Evolutionary conservation across 2,329 filamentous ascomycete genomes (phyloP), one percentile per base, ranked within the genome.

Genomic region (Aspergillus versicolor): DNA sequence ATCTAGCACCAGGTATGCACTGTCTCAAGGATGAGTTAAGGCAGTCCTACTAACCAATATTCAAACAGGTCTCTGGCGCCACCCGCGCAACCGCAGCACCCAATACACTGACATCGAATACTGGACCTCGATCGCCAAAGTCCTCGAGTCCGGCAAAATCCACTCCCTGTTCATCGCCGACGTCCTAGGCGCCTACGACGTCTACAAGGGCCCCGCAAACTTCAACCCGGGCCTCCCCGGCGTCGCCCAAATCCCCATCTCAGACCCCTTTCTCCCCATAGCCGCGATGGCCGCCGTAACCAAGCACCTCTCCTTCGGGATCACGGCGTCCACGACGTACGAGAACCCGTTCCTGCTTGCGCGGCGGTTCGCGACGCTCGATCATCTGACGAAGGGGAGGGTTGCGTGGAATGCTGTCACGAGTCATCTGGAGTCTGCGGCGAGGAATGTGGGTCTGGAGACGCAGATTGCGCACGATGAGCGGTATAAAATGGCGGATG

Each of bases 321-420:
- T 80, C 3, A 82, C 81, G 0, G 80, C 80, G 0, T 80, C 77
- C 0, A 80, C 79, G 0, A 82, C 80, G 0, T 82, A 81, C 44
- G 80, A 82, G 27, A 73, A 79, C 54, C 79, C 81, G 2, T 82
- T 81, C 46, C 78, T 81, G 37, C 73, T 82, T 11, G 81, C 81
- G 0, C 74, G 80, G 0, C 76, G 79, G 5, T 80, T 83, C 52
- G 80, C 81, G 1, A 81, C 78, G 0, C 66, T 83, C 5, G 80
- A 82, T 54, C 79, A 82, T 54, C 65, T 82, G 11, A 80, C 75
- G 37, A 67, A 72, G 32, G 79, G 80, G 0, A 73, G 81, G 5
- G 77, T 80, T 0, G 81, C 73, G 0, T 80, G 78, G 79, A 81
- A 81, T 54, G 76, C 80, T 38, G 78, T 81, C 3, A 81, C 78